phyloP scores from a whole-genome alignment of 208 protist genomes.

The Plasmodiophora brassicae region DNA sequence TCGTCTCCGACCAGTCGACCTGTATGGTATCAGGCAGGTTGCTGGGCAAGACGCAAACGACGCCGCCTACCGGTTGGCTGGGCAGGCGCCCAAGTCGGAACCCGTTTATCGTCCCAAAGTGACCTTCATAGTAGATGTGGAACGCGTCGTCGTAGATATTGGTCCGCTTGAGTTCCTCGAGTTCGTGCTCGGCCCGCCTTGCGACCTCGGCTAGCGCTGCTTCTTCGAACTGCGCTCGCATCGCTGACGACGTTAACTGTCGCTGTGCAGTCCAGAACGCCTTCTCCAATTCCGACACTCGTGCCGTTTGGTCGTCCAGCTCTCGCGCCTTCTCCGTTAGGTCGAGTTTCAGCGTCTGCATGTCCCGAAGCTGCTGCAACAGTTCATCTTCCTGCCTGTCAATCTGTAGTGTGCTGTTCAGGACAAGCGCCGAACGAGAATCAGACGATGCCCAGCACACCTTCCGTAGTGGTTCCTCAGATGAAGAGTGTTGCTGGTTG shows the following conservation, averaged over 20 bases:
- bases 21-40: background rate
- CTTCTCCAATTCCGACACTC: no score
- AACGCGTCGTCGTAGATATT: constrained; percentile 50
- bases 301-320: no score
- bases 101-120: constrained; percentile 47
- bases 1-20: constrained; percentile 38
- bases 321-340: no score
- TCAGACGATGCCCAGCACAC: no score
- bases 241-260: background rate
- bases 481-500: no score
- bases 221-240: background rate
- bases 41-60: background rate
- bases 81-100: constrained; percentile 43
- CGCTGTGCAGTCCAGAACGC: background rate
- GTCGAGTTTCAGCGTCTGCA: no score
- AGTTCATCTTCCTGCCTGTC: no score
- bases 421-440: no score
- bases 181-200: background rate
- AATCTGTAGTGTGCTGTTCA: no score
- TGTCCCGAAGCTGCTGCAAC: no score
- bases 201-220: background rate
- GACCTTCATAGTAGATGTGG: constrained; percentile 46
- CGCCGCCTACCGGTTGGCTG: background rate
- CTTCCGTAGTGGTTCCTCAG: no score
- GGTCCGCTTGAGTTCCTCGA: constrained; percentile 46